Evolutionary conservation across 2,329 filamentous ascomycete genomes (phyloP).

Genomic region (Thermoascus crustaceus): DNA sequence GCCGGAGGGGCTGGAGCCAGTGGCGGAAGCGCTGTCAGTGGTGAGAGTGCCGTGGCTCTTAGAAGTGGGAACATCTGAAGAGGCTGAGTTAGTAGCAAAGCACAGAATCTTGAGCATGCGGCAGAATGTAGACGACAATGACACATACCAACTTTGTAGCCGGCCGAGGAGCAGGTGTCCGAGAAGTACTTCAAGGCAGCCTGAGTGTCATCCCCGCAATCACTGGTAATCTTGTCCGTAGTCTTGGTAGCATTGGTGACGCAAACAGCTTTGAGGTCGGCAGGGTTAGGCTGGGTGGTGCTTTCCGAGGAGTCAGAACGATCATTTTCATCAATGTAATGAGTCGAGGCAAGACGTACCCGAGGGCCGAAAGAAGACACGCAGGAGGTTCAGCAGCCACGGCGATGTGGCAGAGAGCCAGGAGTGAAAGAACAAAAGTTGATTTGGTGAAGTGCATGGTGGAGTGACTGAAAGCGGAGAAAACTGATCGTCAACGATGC

Average conservation of each 20-base stretch:
- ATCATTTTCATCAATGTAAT: conserved; percentile 4
- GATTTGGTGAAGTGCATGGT: conserved; percentile 41
- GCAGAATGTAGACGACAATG: conserved; percentile 3
- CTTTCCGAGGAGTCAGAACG: conserved; percentile 22
- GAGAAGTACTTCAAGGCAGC: conserved; percentile 32
- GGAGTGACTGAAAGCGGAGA: conserved; percentile 6
- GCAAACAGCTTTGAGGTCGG: conserved; percentile 33
- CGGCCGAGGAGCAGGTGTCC: conserved; percentile 30
- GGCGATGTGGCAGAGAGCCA: conserved; percentile 38
- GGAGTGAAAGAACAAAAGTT: conserved; percentile 34
- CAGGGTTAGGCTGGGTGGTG: conserved; percentile 27
- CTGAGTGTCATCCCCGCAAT: conserved; percentile 26
- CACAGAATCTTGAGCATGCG: too few species aligned
- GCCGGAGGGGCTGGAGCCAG: too few species aligned
- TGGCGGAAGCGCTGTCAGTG: conserved; percentile 18
- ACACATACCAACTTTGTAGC: conserved; percentile 34
- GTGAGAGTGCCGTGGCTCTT: conserved; percentile 10
- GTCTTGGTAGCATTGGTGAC: conserved; percentile 27
- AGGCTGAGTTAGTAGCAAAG: conserved; percentile 5
- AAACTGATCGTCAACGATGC: neutral
- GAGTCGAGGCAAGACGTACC: conserved; percentile 29
- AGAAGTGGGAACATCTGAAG: conserved; percentile 9
- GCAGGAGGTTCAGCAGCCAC: conserved; percentile 40
- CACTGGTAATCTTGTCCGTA: conserved; percentile 26
- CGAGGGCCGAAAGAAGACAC: conserved; percentile 44